Evolutionary conservation across 768 basidiomycete species (phyloP).

Genomic region (Leucocoprinus sp.): DNA sequence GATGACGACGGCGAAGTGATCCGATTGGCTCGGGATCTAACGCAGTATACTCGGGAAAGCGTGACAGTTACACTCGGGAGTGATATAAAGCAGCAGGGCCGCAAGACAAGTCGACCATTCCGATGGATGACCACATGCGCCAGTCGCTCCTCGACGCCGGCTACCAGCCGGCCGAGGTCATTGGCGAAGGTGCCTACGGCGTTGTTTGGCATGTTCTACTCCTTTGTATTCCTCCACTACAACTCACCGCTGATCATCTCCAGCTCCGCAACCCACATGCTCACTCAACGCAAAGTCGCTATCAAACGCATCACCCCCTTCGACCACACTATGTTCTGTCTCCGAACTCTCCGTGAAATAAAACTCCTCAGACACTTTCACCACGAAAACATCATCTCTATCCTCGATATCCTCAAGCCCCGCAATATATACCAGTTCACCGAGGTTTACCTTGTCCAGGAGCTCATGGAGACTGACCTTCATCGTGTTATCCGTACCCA

Average conservation of each 20-base stretch:
- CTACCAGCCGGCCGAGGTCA: conserved; percentile 75
- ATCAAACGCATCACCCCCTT: conserved; percentile 96
- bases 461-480: conserved; percentile 94
- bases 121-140: conserved; percentile 22
- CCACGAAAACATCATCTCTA: conserved; percentile 87
- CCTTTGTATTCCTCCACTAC: conserved; percentile 3
- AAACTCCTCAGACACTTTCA: conserved; percentile 86
- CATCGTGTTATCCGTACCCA: conserved; percentile 95
- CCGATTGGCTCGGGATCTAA: no score
- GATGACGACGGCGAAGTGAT: no score
- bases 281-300: conserved; percentile 79
- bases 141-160: conserved; percentile 42
- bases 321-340: conserved; percentile 89
- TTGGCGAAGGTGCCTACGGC: conserved; percentile 94
- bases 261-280: conserved; percentile 69
- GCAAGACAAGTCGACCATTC: no score
- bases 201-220: conserved; percentile 56
- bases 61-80: no score
- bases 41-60: no score
- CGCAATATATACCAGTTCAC: conserved; percentile 65
- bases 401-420: conserved; percentile 87
- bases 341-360: conserved; percentile 80
- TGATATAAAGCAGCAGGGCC: no score
- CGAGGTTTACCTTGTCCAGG: conserved; percentile 79
- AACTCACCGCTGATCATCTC: conserved; percentile 13